Percentiles rank a stretch among this genome's conserved stretches.
These are phyloP conservation scores for Microdochium trichocladiopsis DNA, from an alignment of 2,329 filamentous ascomycete genomes.

Conservation along the genomic window DNA sequence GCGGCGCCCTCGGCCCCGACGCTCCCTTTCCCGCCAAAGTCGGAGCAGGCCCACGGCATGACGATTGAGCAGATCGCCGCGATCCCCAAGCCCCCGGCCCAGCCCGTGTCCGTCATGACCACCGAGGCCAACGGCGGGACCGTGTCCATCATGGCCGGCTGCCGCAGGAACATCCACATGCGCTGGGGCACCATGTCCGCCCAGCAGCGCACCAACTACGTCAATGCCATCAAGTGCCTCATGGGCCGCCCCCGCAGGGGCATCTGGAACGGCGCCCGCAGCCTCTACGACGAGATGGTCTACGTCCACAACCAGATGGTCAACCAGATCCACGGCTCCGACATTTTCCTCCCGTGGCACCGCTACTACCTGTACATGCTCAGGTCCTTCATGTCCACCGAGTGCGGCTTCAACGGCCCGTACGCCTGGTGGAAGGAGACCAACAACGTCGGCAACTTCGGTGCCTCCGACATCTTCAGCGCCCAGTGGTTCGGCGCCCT, in stretches of 20 bases:
- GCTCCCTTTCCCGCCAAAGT: not conserved
- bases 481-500: constrained; percentile 18
- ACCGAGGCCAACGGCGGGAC: not conserved
- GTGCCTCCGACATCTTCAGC: constrained; percentile 19
- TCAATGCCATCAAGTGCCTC: not conserved
- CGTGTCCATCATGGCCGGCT: not conserved
- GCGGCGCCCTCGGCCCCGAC: not conserved
- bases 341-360: constrained; percentile 24
- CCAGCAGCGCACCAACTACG: not conserved
- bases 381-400: constrained; percentile 20
- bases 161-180: not conserved
- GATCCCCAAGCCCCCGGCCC: not conserved
- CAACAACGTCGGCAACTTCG: constrained; percentile 21
- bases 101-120: not conserved
- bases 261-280: constrained; percentile 7
- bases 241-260: not conserved
- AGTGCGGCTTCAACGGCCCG: constrained; percentile 22
- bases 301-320: constrained; percentile 20
- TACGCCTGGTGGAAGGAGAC: constrained; percentile 27
- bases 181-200: not conserved
- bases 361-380: constrained; percentile 22
- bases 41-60: not conserved
- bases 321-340: constrained; percentile 21
- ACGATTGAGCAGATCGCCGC: not conserved
- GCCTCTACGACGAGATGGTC: constrained; percentile 24